A percentile compares a stretch with the other conserved stretches of the same genome.
Evolutionary conservation across 2,329 filamentous ascomycete species (phyloP).

Genomic region (Aspergillus sp.): DNA sequence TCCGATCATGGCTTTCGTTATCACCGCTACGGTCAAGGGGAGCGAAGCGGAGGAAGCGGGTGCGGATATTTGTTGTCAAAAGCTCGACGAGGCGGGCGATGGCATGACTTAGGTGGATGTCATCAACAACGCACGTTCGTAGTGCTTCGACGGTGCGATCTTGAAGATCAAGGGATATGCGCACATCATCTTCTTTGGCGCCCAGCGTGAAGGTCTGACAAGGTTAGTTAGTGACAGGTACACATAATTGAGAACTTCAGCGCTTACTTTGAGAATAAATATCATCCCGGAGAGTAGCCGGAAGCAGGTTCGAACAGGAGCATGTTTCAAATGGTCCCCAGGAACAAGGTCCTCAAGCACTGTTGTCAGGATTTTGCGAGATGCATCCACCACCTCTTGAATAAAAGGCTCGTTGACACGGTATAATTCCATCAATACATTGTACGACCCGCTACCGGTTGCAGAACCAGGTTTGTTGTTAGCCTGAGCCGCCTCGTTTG

Average conservation of each 20-base stretch:
- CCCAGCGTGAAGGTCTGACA: constrained; percentile 60
- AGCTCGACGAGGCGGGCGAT: constrained; percentile 62
- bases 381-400: constrained; percentile 61
- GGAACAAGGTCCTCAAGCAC: constrained; percentile 61
- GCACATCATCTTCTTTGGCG: constrained; percentile 62
- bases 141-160: constrained; percentile 60
- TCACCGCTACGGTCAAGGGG: constrained; percentile 50
- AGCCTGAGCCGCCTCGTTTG: constrained; percentile 38
- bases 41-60: constrained; percentile 58
- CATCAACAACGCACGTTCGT: constrained; percentile 62
- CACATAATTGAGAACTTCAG: not conserved
- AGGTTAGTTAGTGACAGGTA: constrained; percentile 11
- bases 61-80: constrained; percentile 58
- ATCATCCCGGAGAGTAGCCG: constrained; percentile 65
- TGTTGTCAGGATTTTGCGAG: constrained; percentile 59
- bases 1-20: constrained; percentile 38
- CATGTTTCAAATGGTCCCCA: constrained; percentile 59
- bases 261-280: constrained; percentile 60
- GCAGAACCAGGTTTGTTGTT: constrained; percentile 28
- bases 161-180: constrained; percentile 58
- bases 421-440: constrained; percentile 48
- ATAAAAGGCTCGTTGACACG: constrained; percentile 63
- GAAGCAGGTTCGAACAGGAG: constrained; percentile 64
- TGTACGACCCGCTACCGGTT: constrained; percentile 36
- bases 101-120: constrained; percentile 63